Base-by-base conservation (phyloP, 2,329 filamentous ascomycete genomes). In the Botrytis sinoallii region DNA sequence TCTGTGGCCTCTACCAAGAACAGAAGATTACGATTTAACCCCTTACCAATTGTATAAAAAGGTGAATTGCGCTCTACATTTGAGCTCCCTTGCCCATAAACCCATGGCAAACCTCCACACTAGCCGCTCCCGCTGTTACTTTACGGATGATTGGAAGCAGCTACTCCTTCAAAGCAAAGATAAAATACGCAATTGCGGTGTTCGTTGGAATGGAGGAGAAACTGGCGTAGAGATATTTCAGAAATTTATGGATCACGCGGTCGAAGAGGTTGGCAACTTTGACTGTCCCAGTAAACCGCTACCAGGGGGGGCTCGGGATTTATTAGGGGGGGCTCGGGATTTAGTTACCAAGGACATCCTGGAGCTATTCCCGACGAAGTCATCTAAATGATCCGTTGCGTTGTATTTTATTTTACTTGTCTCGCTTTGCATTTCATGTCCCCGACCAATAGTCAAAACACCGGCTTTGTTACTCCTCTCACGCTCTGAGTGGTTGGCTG, bases 41-140 rank as follows among this genome's bases (percentile, higher is more conserved):
- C 20, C 59, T 22, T 35, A 16, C 5, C 9, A 22, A 22, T 35
- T 59, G 57, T 12, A 35, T 22, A 4, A 22, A 22, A 22, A 0
- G 1, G 22, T 59, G 7, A 1, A 0, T 16, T 6, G 5, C 4
- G 48, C 12, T 59, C n/a, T 35, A 22, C 0, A 9, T 9, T 1
- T 1, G 6, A 59, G 25, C 6, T 18, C 0, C 1, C 0, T 8
- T 32, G 29, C 6, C 3, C n/a, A 29, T 7, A 59, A 22, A 32
- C 55, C 18, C 7, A 5, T 59, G 6, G 3, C 0, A 32, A 59
- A 18, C 5, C 6, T 59, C 1, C 29, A 35, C 8, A 16, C 3
- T 22, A 7, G 55, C 8, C 20, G 1, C 4, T 32, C 32, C 32
- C 32, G 32, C 32, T 59, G 57, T 35, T 10, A 0, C 7, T 59